Evolutionary conservation across 192 early-diverging fungal species (phyloP).

Genomic region (Martensiomyces pterosporus): DNA sequence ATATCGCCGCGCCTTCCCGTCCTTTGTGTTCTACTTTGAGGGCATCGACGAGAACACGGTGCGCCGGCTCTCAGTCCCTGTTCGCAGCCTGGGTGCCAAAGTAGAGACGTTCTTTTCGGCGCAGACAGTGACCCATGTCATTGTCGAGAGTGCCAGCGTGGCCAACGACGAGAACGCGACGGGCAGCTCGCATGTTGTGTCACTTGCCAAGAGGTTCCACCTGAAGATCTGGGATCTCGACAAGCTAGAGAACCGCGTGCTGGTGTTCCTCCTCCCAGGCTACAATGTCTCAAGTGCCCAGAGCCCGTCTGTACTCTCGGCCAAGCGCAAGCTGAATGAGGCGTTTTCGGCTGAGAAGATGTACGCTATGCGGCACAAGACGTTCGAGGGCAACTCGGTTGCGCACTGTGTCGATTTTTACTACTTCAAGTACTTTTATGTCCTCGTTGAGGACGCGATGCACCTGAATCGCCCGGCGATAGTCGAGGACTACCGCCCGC

Average conservation of each 20-base stretch:
- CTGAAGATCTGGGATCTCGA: slow-evolving; percentile 43
- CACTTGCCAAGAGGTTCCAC: slow-evolving; percentile 36
- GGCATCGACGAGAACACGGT: slow-evolving; percentile 41
- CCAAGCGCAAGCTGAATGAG: slow-evolving; percentile 50
- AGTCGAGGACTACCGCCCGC: slow-evolving; percentile 43
- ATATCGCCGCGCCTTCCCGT: slow-evolving; percentile 43
- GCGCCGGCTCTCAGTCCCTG: slow-evolving; percentile 33
- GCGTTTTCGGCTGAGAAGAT: slow-evolving; percentile 43
- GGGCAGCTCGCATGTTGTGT: slow-evolving; percentile 26
- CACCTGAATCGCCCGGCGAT: slow-evolving; percentile 47
- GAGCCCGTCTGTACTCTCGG: slow-evolving; percentile 31
- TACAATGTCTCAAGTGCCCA: slow-evolving; percentile 26
- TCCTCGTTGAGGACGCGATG: slow-evolving; percentile 46
- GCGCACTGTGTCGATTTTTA: slow-evolving; percentile 43
- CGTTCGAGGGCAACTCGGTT: slow-evolving; percentile 33
- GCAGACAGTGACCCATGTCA: slow-evolving; percentile 49
- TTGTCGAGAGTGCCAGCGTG: slow-evolving; percentile 18
- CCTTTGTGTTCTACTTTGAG: slow-evolving; percentile 53
- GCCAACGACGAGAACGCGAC: slow-evolving; percentile 12
- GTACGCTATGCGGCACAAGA: slow-evolving; percentile 43
- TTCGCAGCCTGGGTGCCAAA: slow-evolving; percentile 28
- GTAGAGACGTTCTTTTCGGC: slow-evolving; percentile 52
- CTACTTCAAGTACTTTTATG: slow-evolving; percentile 49
- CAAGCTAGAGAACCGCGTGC: slow-evolving; percentile 45
- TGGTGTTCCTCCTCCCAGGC: slow-evolving; percentile 35